These are phyloP conservation scores for Arachis hypogaea DNA, from an alignment of 306 rosid genomes.

Conservation along the genomic window DNA sequence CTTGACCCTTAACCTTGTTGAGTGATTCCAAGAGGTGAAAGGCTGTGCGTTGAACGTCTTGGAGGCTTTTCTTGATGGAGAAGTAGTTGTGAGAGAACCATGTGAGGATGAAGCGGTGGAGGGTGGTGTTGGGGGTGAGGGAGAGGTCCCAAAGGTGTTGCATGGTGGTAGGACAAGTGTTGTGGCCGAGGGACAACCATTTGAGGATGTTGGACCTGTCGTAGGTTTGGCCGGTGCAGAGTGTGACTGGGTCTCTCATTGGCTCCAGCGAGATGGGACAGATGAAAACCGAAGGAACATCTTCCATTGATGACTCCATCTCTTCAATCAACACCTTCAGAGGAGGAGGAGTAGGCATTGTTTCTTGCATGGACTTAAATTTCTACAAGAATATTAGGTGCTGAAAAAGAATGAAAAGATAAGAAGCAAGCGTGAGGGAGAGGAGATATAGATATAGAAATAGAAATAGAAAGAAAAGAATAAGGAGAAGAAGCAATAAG, in stretches of 20 bases:
- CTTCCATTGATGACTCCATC: slow-evolving; percentile 48
- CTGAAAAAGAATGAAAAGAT: neutral
- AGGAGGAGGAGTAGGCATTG: neutral
- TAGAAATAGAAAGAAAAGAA: neutral
- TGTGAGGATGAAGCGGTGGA: slow-evolving; percentile 57
- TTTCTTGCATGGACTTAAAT: neutral
- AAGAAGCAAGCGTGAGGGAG: slow-evolving; percentile 54
- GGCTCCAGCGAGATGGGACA: slow-evolving; percentile 84
- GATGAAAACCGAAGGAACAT: slow-evolving; percentile 73
- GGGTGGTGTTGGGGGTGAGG: slow-evolving; percentile 66
- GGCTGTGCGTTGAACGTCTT: slow-evolving; percentile 68
- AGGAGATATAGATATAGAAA: neutral
- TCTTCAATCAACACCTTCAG: slow-evolving; percentile 65
- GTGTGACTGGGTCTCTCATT: slow-evolving; percentile 84
- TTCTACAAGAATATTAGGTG: neutral
- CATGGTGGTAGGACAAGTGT: slow-evolving; percentile 85
- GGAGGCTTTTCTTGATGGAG: slow-evolving; percentile 65
- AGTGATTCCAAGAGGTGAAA: slow-evolving; percentile 59
- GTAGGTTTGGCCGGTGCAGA: slow-evolving; percentile 90
- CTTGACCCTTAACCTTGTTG: slow-evolving; percentile 74
- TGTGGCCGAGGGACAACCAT: slow-evolving; percentile 81
- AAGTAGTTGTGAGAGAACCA: slow-evolving; percentile 71
- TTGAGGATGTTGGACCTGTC: slow-evolving; percentile 74
- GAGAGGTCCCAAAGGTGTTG: slow-evolving; percentile 87
- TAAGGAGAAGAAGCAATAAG: neutral